Evolutionary conservation across 306 rosid species (phyloP).

Genomic region (Chamaecrista fasciculata): DNA sequence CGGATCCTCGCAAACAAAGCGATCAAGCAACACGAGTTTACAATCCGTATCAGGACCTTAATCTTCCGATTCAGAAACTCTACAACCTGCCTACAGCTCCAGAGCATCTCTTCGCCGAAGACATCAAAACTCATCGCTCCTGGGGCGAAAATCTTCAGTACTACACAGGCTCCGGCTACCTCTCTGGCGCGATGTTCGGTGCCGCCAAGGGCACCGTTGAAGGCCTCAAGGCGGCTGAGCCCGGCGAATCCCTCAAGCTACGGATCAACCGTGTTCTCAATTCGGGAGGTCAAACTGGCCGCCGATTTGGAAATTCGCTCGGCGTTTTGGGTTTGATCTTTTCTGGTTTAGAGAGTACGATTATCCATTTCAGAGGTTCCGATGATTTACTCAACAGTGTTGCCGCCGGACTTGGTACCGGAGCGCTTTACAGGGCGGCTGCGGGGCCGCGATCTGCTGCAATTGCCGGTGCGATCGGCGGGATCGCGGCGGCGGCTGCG

Average conservation of each 20-base stretch:
- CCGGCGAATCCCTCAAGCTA: slow-evolving; percentile 56
- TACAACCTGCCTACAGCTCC: slow-evolving; percentile 69
- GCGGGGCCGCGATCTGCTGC: slow-evolving; percentile 70
- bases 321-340: slow-evolving; percentile 62
- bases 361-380: slow-evolving; percentile 37
- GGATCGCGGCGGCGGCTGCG: slow-evolving; percentile 54
- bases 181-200: slow-evolving; percentile 59
- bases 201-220: slow-evolving; percentile 43
- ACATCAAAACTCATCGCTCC: slow-evolving; percentile 55
- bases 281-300: slow-evolving; percentile 56
- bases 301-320: slow-evolving; percentile 52
- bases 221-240: slow-evolving; percentile 55
- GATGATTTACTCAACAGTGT: slow-evolving; percentile 62
- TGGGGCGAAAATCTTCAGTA: slow-evolving; percentile 69
- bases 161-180: slow-evolving; percentile 64
- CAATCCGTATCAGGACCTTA: slow-evolving; percentile 67
- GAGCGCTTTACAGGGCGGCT: slow-evolving; percentile 58
- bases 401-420: slow-evolving; percentile 67
- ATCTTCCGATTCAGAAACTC: slow-evolving; percentile 53
- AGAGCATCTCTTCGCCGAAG: slow-evolving; percentile 61
- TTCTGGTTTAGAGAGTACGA: slow-evolving; percentile 52
- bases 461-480: slow-evolving; percentile 66
- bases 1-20: slow-evolving; percentile 36
- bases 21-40: slow-evolving; percentile 43
- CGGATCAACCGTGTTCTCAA: slow-evolving; percentile 65